Base-by-base conservation (phyloP, 73 alveolate species). In the Diophrys sp. region DNA sequence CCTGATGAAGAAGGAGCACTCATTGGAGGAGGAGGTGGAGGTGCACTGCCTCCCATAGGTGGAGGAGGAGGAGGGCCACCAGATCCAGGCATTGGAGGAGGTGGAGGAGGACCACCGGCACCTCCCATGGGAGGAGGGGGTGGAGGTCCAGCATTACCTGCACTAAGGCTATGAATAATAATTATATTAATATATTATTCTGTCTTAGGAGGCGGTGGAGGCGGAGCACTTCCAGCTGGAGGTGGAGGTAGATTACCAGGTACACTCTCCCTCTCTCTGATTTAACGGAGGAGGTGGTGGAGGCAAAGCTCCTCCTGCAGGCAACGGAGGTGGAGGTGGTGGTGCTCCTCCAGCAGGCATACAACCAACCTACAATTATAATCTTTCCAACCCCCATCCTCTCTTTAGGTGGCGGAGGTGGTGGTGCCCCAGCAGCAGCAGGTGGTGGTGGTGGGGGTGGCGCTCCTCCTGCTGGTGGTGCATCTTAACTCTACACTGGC, bases 1-100 rank as follows among this genome's bases (percentile, higher is more conserved):
- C n/a, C n/a, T n/a, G n/a, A n/a, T n/a, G n/a, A n/a, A n/a, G n/a
- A n/a, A n/a, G n/a, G n/a, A n/a, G n/a, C n/a, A n/a, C n/a, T n/a
- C n/a, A n/a, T n/a, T n/a, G 62, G 62, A 44, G 62, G 62, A 44
- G 62, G 62, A 44, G 62, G 62, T 44, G 62, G 62, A 44, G 62
- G 62, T 44, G 62, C 62, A 44, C 62, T 44, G 5, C 62, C 62
- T 44, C n/a, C 62, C 62, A 44, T 44, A 11, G 62, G 62, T 5
- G 62, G 62, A 11, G 62, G 62, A 11, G 62, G 62, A 44, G 62
- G 62, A 44, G 62, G 62, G 5, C n/a, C n/a, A 44, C n/a, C 62
- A 11, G n/a, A 5, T 44, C 62, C 62, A 11, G 62, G 62, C 18
- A 18, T 5, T 44, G 62, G 62, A 11, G 62, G 62, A 18, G 62